Evolutionary conservation across 2,329 filamentous ascomycete genomes (phyloP).

Genomic region (Furcasterigmium sp.): DNA sequence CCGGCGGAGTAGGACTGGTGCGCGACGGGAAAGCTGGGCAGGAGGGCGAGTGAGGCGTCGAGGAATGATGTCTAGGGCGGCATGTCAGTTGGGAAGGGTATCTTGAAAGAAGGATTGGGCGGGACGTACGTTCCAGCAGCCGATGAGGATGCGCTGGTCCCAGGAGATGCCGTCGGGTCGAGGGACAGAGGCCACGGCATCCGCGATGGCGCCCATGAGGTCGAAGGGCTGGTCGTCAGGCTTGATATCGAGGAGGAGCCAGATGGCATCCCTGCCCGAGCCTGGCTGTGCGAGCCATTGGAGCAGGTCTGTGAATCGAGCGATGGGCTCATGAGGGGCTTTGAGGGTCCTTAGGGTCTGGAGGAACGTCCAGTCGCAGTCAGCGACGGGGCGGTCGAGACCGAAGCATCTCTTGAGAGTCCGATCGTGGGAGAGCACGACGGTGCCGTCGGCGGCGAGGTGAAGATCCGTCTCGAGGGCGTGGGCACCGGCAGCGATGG

Average conservation of each 20-base stretch:
- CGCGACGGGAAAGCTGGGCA: constrained; percentile 59
- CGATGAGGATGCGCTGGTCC: constrained; percentile 69
- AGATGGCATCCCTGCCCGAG: constrained; percentile 58
- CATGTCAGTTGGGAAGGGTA: constrained; percentile 5
- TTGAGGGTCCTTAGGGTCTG: constrained; percentile 61
- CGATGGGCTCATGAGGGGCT: constrained; percentile 66
- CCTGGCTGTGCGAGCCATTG: constrained; percentile 59
- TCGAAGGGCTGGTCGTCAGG: constrained; percentile 65
- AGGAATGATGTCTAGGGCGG: constrained; percentile 45
- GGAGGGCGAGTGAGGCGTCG: constrained; percentile 52
- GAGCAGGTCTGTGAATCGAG: constrained; percentile 69
- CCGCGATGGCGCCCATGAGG: constrained; percentile 64
- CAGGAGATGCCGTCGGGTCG: constrained; percentile 50
- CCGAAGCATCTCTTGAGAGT: constrained; percentile 80
- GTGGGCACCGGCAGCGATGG: constrained; percentile 68
- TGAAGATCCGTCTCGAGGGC: constrained; percentile 88
- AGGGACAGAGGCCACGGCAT: constrained; percentile 52
- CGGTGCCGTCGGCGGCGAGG: constrained; percentile 73
- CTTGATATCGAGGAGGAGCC: constrained; percentile 88
- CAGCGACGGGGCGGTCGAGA: constrained; percentile 62
- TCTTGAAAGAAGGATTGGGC: not conserved
- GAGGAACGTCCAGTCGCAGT: constrained; percentile 73
- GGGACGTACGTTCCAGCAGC: constrained; percentile 67
- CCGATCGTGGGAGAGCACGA: constrained; percentile 76
- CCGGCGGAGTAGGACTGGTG: constrained; percentile 62